Evolutionary conservation across 495 filamentous ascomycete genomes (phyloP).

Genomic region (Viridothelium virens): DNA sequence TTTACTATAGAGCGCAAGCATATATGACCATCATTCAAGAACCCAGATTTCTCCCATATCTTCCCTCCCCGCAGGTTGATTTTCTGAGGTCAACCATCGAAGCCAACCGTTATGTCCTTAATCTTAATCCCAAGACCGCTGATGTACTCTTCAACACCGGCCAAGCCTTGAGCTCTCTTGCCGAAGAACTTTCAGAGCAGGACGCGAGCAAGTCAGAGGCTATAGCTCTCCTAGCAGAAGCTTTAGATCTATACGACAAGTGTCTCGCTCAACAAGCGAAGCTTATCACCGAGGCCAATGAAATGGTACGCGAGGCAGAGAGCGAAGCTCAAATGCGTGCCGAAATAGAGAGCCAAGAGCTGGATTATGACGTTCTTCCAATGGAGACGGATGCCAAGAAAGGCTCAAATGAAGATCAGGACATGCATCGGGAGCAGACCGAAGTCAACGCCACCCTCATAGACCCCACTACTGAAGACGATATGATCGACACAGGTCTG

Average conservation of each 20-base stretch:
- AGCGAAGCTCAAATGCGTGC: slow-evolving; percentile 22
- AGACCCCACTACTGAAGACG: slow-evolving; percentile 53
- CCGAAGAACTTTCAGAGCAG: slow-evolving; percentile 48
- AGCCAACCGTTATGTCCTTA: slow-evolving; percentile 53
- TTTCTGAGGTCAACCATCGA: slow-evolving; percentile 50
- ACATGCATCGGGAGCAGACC: slow-evolving; percentile 38
- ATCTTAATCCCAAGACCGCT: slow-evolving; percentile 52
- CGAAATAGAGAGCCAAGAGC: slow-evolving; percentile 16
- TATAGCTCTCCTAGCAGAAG: slow-evolving; percentile 49
- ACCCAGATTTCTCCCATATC: slow-evolving; percentile 46
- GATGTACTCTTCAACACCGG: slow-evolving; percentile 63
- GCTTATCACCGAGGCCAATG: slow-evolving; percentile 42
- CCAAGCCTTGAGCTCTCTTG: slow-evolving; percentile 58
- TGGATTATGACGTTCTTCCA: neutral
- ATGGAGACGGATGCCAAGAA: slow-evolving; percentile 25
- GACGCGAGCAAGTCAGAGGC: slow-evolving; percentile 35
- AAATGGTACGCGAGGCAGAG: slow-evolving; percentile 43
- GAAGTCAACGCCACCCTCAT: slow-evolving; percentile 42
- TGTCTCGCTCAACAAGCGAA: slow-evolving; percentile 53
- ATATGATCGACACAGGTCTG: slow-evolving; percentile 56
- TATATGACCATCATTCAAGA: slow-evolving; percentile 60
- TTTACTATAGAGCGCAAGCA: slow-evolving; percentile 43
- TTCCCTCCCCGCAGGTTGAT: slow-evolving; percentile 45
- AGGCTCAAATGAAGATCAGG: slow-evolving; percentile 41
- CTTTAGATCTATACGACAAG: slow-evolving; percentile 53